Evolutionary conservation across 1,284 basidiomycete species (phyloP).

Genomic region (Leccinum griseonigrum): DNA sequence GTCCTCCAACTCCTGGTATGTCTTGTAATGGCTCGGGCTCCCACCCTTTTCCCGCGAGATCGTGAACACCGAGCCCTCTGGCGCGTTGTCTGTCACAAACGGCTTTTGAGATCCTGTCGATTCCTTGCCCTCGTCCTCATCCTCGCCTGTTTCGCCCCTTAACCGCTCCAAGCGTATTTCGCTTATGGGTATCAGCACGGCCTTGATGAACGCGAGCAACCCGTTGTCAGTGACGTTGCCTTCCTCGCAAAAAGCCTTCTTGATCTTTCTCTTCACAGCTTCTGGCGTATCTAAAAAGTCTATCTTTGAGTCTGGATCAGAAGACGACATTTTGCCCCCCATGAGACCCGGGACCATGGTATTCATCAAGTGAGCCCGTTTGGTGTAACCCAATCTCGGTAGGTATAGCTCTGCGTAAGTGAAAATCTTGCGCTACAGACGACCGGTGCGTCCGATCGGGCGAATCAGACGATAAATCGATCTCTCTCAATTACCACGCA

Average conservation of each 20-base stretch:
- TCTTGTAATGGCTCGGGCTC: not conserved
- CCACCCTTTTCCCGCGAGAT: not conserved
- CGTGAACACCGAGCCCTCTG: not conserved
- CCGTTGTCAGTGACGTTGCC: not conserved
- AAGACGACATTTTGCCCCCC: not conserved
- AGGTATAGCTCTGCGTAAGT: not conserved
- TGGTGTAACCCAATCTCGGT: not conserved
- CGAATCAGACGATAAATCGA: not conserved
- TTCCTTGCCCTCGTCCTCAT: not conserved
- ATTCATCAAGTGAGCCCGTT: not conserved
- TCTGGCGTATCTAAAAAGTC: not conserved
- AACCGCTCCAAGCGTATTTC: not conserved
- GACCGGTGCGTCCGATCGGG: not conserved
- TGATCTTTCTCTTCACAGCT: not conserved
- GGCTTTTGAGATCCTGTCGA: not conserved
- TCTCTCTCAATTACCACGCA: not conserved
- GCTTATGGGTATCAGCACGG: not conserved
- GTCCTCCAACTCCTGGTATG: conserved; percentile 1
- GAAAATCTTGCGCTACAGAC: not conserved
- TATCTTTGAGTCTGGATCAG: not conserved
- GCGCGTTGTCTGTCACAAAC: not conserved
- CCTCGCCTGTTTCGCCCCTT: not conserved
- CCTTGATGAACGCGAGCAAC: not conserved
- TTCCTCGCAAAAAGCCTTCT: not conserved
- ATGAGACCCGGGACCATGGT: not conserved